A percentile compares a stretch with the other conserved stretches of the same genome.
These are phyloP conservation scores for Solanum etuberosum DNA, from an alignment of 257 asterid genomes.

Conservation along the genomic window DNA sequence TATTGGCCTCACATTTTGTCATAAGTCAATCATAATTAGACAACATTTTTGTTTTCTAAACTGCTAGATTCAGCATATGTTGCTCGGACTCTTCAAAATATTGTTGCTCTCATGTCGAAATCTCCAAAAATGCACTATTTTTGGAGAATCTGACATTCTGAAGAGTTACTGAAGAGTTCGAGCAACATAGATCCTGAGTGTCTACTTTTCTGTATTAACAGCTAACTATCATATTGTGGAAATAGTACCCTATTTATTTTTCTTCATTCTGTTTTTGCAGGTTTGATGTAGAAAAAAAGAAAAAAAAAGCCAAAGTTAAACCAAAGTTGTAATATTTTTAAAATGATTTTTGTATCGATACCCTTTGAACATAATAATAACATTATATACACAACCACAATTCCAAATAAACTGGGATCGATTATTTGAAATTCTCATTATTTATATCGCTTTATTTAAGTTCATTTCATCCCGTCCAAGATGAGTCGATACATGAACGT, in stretches of 20 bases:
- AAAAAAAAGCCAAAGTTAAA: not conserved
- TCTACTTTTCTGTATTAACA: not conserved
- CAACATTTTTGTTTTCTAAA: not conserved
- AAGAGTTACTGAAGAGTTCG: not conserved
- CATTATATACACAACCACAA: not conserved
- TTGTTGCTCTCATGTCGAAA: not conserved
- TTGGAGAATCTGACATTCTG: not conserved
- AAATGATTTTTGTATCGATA: not conserved
- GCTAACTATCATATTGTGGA: not conserved
- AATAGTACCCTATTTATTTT: not conserved
- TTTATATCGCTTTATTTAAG: not conserved
- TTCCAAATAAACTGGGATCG: accelerated
- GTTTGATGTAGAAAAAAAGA: not conserved
- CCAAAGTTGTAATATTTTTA: not conserved
- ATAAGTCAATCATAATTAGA: not conserved
- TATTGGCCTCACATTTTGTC: not conserved
- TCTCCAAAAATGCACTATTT: not conserved
- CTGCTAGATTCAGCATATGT: not conserved
- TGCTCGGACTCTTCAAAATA: not conserved
- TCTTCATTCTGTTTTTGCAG: not conserved
- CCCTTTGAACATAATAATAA: not conserved
- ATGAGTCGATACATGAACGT: not conserved
- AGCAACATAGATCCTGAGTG: not conserved
- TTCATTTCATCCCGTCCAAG: not conserved
- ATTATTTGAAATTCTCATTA: not conserved